These are phyloP conservation scores for Phytophthora ohioensis DNA, from an alignment of 352 stramenopile genomes.

Conservation along the genomic window DNA sequence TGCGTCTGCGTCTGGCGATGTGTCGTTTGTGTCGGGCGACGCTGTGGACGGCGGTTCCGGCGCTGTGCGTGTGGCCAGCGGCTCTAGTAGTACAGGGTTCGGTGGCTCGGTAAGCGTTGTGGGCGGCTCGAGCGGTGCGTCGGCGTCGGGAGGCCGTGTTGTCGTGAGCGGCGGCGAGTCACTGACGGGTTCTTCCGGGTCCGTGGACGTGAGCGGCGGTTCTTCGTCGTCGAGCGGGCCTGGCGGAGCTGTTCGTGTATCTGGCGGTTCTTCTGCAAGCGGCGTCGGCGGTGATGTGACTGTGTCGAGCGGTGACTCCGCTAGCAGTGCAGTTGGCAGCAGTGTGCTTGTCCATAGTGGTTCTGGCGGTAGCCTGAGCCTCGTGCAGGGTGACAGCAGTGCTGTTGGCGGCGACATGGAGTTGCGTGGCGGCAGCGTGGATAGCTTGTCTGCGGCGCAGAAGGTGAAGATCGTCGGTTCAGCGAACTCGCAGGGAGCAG, in stretches of 20 bases:
- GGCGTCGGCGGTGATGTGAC: slow-evolving; percentile 36
- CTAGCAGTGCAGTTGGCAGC: slow-evolving; percentile 20
- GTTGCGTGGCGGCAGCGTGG: slow-evolving; percentile 27
- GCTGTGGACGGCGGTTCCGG: too few relatives aligned
- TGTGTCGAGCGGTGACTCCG: slow-evolving; percentile 33
- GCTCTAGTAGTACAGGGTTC: slow-evolving; percentile 16
- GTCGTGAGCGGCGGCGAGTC: slow-evolving; percentile 13
- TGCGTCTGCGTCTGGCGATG: too few relatives aligned
- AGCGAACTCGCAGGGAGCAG: slow-evolving; percentile 32
- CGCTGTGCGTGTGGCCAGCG: not conserved
- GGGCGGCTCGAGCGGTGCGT: slow-evolving; percentile 18
- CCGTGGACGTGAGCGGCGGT: too few relatives aligned
- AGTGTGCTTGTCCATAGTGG: slow-evolving; percentile 29
- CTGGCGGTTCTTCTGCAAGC: not conserved
- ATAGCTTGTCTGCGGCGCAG: slow-evolving; percentile 22
- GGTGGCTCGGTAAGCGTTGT: slow-evolving; percentile 23
- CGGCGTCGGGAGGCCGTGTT: slow-evolving; percentile 16
- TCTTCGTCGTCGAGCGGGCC: too few relatives aligned
- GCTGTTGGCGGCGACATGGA: slow-evolving; percentile 37
- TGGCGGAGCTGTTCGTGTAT: too few relatives aligned
- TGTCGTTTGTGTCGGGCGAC: too few relatives aligned
- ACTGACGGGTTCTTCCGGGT: too few relatives aligned
- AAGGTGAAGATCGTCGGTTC: slow-evolving; percentile 35
- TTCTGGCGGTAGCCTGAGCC: slow-evolving; percentile 33
- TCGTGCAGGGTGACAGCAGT: slow-evolving; percentile 32